These are phyloP conservation scores for Nematodospora valgi DNA, from an alignment of 805 yeast species.

Conservation along the genomic window DNA sequence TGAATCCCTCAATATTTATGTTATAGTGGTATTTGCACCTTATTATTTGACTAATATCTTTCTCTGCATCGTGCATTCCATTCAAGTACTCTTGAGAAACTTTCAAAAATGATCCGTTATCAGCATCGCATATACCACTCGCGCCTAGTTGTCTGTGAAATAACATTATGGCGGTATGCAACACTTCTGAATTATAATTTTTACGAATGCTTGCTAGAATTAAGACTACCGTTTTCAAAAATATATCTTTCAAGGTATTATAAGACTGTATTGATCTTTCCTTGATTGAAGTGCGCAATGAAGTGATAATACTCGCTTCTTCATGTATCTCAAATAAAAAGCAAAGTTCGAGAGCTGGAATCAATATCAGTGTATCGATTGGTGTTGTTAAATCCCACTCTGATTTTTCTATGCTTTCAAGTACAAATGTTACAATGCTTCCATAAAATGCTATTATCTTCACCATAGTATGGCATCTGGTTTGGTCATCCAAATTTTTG, in stretches of 20 bases:
- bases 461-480: slow-evolving; percentile 43
- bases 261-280: slow-evolving; percentile 42
- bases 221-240: slow-evolving; percentile 8
- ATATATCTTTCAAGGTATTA: slow-evolving; percentile 40
- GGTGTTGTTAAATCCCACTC: slow-evolving; percentile 30
- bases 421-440: slow-evolving; percentile 41
- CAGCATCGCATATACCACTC: slow-evolving; percentile 63
- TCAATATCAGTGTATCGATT: slow-evolving; percentile 18
- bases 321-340: slow-evolving; percentile 53
- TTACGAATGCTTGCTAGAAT: slow-evolving; percentile 4
- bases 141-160: slow-evolving; percentile 75
- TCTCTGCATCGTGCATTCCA: slow-evolving; percentile 42
- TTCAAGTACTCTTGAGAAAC: slow-evolving; percentile 55
- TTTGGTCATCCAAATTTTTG: slow-evolving; percentile 15
- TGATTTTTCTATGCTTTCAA: slow-evolving; percentile 19
- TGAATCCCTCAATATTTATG: slow-evolving; percentile 55
- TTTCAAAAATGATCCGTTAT: slow-evolving; percentile 59
- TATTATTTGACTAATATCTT: slow-evolving; percentile 72
- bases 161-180: slow-evolving; percentile 48
- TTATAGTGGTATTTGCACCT: slow-evolving; percentile 74
- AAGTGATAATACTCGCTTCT: slow-evolving; percentile 41
- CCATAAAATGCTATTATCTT: slow-evolving; percentile 53
- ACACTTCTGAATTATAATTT: slow-evolving; percentile 16
- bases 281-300: slow-evolving; percentile 39
- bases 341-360: slow-evolving; percentile 37